Evolutionary conservation across 768 basidiomycete species (phyloP).

Genomic region (Clitopilus hobsonii): DNA sequence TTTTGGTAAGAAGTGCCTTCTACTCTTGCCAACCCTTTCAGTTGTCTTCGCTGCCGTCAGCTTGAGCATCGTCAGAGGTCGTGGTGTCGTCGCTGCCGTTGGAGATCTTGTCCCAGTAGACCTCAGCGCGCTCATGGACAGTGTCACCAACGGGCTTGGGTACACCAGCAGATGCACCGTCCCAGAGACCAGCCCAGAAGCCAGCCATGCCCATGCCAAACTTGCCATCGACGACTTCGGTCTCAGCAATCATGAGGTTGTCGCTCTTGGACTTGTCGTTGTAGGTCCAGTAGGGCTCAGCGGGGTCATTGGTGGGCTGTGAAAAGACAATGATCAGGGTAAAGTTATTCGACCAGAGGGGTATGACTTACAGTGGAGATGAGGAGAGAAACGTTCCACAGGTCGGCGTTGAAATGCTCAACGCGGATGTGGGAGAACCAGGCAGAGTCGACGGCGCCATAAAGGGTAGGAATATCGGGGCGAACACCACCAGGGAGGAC

Average conservation of each 20-base stretch:
- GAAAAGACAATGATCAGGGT: background rate
- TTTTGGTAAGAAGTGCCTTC: background rate
- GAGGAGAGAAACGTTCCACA: constrained; percentile 14
- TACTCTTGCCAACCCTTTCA: background rate
- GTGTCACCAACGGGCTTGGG: background rate
- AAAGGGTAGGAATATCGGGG: constrained; percentile 16
- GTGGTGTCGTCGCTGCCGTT: background rate
- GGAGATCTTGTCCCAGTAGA: background rate
- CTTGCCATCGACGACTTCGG: constrained; percentile 2
- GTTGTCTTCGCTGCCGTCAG: background rate
- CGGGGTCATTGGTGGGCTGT: constrained; percentile 14
- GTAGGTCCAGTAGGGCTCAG: constrained; percentile 18
- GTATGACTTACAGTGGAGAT: too few species aligned
- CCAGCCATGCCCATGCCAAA: constrained; percentile 2
- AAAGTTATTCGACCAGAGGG: too few species aligned
- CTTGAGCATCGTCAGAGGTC: background rate
- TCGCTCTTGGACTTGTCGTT: constrained; percentile 6
- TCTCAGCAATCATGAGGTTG: constrained; percentile 13
- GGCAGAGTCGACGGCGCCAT: constrained; percentile 14
- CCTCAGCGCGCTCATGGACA: background rate
- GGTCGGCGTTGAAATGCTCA: constrained; percentile 18
- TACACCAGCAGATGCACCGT: background rate
- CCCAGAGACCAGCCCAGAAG: constrained; percentile 11
- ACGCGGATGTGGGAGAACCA: constrained; percentile 14
- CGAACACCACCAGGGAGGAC: constrained; percentile 16